phyloP scores from a whole-genome alignment of 169 alveolate genomes.

The Eimeria maxima region DNA sequence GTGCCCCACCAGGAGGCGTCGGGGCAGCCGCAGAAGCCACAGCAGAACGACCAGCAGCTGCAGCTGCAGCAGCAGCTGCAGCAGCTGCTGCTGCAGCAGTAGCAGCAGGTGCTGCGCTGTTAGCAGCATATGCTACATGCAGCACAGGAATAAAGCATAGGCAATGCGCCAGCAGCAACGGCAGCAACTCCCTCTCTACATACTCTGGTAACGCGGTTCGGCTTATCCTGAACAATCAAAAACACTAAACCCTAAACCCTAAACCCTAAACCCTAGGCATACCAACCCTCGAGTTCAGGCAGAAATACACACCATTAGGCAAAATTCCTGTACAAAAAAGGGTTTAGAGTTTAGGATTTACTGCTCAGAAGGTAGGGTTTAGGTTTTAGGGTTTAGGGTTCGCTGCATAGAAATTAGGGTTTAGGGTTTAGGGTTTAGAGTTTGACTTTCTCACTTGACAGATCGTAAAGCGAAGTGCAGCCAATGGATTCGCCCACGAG shows the following conservation, averaged over 20 bases:
- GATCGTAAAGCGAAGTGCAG: constrained; percentile 66
- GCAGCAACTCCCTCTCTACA: constrained; percentile 65
- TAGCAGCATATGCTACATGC: constrained; percentile 44
- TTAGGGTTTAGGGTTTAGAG: constrained; percentile 55
- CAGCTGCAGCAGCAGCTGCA: neutral
- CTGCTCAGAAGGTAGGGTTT: neutral
- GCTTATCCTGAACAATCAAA: constrained; percentile 32
- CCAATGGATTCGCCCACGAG: constrained; percentile 12
- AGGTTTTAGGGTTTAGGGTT: neutral
- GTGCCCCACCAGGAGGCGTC: neutral
- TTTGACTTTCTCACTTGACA: constrained; percentile 34
- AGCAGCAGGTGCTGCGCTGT: constrained; percentile 14
- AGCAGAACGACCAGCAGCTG: neutral
- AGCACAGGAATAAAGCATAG: constrained; percentile 50
- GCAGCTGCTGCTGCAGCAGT: neutral
- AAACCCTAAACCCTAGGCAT: constrained; percentile 42
- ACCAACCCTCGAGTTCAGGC: neutral
- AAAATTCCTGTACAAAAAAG: neutral
- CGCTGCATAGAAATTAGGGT: neutral
- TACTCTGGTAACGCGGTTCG: constrained; percentile 18
- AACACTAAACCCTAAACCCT: constrained; percentile 63
- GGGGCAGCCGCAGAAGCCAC: constrained; percentile 15
- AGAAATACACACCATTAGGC: neutral
- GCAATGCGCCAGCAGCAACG: constrained; percentile 58
- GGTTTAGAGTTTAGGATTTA: neutral